Conservation (phyloP, 495 filamentous ascomycete genomes). For the Cenococcum geophilum region DNA sequence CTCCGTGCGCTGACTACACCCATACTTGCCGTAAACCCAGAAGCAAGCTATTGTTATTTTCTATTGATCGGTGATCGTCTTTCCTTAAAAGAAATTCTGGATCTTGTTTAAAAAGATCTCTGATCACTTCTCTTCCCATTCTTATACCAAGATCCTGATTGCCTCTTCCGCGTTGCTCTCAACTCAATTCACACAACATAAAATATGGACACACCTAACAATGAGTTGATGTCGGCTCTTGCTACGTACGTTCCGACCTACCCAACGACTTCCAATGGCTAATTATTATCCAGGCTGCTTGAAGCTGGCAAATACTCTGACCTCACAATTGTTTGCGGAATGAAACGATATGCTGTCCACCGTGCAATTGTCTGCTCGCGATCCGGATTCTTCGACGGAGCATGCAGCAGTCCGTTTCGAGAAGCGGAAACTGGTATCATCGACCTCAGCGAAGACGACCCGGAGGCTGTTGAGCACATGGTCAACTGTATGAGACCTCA, state of each 20-base stretch:
- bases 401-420: slow-evolving; percentile 33
- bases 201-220: slow-evolving; percentile 19
- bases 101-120: not conserved
- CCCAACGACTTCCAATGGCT: slow-evolving; percentile 10
- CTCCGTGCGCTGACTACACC: slow-evolving; percentile 1
- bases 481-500: slow-evolving; percentile 33
- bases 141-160: not conserved
- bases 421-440: slow-evolving; percentile 37
- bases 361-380: slow-evolving; percentile 40
- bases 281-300: slow-evolving; percentile 31
- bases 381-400: slow-evolving; percentile 40
- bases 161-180: not conserved
- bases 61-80: not conserved
- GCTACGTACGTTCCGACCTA: slow-evolving; percentile 35
- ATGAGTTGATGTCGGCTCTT: slow-evolving; percentile 37
- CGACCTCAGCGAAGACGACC: slow-evolving; percentile 40
- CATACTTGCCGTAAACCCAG: not conserved
- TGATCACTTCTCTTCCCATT: too few species aligned
- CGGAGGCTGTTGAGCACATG: slow-evolving; percentile 42
- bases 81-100: not conserved
- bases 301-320: slow-evolving; percentile 40
- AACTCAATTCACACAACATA: not conserved
- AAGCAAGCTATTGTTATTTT: too few species aligned
- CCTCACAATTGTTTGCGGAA: slow-evolving; percentile 38
- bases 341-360: slow-evolving; percentile 37